Evolutionary conservation across 1,284 basidiomycete genomes (phyloP), one percentile per base, ranked within the genome.

Genomic region (Cutaneotrichosporon dermatis): DNA sequence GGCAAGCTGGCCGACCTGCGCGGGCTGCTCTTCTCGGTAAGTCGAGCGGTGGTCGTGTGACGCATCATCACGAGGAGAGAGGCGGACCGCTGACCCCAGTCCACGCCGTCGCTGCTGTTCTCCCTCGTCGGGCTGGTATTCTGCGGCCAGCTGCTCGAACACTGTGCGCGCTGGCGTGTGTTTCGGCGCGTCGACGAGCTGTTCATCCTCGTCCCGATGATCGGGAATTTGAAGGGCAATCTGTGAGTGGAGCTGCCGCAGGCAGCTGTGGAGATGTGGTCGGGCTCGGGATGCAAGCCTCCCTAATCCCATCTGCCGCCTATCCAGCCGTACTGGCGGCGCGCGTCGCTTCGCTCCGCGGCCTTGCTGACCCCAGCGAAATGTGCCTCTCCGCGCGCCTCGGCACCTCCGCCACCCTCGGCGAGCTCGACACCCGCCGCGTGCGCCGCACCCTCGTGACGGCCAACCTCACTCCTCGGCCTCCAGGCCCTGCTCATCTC

Each of bases 151-250:
- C 82, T 95, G 0, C 79, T 97, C 42, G 88, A 92, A 71, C 86
- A 87, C 70, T 86, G 94, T 54, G 88, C 92, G 48, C 89, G 83
- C 59, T 98, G 93, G 93, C 83, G 82, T 59, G 92, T 93, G 45
- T 95, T 99, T 83, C 82, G 83, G 54, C 84, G 88, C 57, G 85
- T 95, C 52, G 89, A 97, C 81, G 94, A 99, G 76, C 86, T 98
- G 59, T 94, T 98, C 70, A 94, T 98, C 81, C 89, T 98, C 59
- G 88, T 97, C 7, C 94, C 95, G 10, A 93, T 96, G 67, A 82
- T 98, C 25, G 76, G 95, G 67, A 99, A 98, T 70, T 85, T 99
- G 63, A 97, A 97, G 74, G 95, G 95, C 13, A 97, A 97, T 69
- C 84, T 98, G 49, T 93, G 95, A 78, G 94, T 95, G 25, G 25